Evolutionary conservation across 2,329 filamentous ascomycete genomes (phyloP).

Genomic region (Epichloe sp.): DNA sequence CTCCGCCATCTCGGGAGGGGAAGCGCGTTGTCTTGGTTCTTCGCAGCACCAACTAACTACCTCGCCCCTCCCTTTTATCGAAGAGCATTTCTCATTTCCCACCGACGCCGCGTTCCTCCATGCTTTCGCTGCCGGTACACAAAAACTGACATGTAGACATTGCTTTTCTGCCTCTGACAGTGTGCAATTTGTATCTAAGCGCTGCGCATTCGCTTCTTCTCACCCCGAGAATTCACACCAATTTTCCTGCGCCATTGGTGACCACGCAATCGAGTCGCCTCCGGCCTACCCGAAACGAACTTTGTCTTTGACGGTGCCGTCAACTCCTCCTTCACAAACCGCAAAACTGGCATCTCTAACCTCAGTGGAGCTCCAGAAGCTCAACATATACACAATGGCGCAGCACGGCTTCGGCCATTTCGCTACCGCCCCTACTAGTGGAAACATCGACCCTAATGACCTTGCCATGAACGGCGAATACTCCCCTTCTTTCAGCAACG

Average conservation of each 20-base stretch:
- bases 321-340: conserved; percentile 2
- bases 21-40: not conserved
- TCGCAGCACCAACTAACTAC: not conserved
- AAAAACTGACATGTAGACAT: not conserved
- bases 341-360: conserved; percentile 7
- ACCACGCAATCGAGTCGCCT: conserved; percentile 1
- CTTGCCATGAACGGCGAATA: conserved; percentile 55
- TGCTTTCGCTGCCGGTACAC: not conserved
- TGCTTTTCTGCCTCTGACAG: not conserved
- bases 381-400: conserved; percentile 29
- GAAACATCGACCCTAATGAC: conserved; percentile 72
- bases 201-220: not conserved
- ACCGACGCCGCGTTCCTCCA: too few species aligned
- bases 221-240: not conserved
- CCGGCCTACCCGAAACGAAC: conserved; percentile 1
- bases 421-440: conserved; percentile 37
- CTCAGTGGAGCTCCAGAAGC: conserved; percentile 7
- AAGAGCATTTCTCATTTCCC: not conserved
- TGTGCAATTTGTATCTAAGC: not conserved
- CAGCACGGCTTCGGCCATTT: conserved; percentile 45
- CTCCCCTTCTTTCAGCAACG: conserved; percentile 42
- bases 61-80: not conserved
- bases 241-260: not conserved
- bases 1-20: not conserved
- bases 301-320: conserved; percentile 3